These are phyloP conservation scores for Trichoderma sp. DNA, from an alignment of 2,329 filamentous ascomycete genomes.

Conservation along the genomic window DNA sequence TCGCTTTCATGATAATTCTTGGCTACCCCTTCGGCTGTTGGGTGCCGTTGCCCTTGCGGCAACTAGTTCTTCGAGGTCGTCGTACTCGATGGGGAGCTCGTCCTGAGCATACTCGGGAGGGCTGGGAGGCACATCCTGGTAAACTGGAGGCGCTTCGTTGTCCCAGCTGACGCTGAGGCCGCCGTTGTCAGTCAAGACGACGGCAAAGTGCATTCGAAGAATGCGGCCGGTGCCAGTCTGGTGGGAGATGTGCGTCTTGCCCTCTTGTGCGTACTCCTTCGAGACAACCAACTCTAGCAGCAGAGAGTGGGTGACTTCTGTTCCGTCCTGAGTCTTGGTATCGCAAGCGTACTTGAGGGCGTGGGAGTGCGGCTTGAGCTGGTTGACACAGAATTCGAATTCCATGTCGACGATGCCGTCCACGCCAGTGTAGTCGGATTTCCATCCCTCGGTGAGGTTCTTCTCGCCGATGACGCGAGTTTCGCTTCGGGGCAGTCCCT, in stretches of 20 bases:
- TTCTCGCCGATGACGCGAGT: conserved; percentile 74
- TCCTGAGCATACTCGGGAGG: conserved; percentile 65
- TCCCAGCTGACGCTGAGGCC: conserved; percentile 96
- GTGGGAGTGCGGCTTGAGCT: conserved; percentile 44
- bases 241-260: conserved; percentile 65
- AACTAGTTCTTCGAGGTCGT: conserved; percentile 37
- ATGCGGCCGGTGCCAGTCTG: conserved; percentile 90
- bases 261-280: conserved; percentile 78
- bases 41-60: conserved; percentile 23
- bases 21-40: conserved; percentile 20
- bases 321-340: conserved; percentile 68
- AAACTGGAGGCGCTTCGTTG: conserved; percentile 89
- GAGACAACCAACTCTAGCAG: conserved; percentile 92
- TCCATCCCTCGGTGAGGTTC: conserved; percentile 86
- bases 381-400: conserved; percentile 58
- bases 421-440: conserved; percentile 57
- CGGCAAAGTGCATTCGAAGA: conserved; percentile 84
- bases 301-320: conserved; percentile 78
- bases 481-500: conserved; percentile 71
- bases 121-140: conserved; percentile 86
- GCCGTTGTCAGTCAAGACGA: conserved; percentile 75
- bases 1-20: conserved; percentile 1
- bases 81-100: conserved; percentile 38
- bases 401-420: conserved; percentile 51
- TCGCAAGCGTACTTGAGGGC: conserved; percentile 70